These are phyloP conservation scores for Chalara sp. DNA, from an alignment of 2,329 filamentous ascomycete species.

Conservation along the genomic window DNA sequence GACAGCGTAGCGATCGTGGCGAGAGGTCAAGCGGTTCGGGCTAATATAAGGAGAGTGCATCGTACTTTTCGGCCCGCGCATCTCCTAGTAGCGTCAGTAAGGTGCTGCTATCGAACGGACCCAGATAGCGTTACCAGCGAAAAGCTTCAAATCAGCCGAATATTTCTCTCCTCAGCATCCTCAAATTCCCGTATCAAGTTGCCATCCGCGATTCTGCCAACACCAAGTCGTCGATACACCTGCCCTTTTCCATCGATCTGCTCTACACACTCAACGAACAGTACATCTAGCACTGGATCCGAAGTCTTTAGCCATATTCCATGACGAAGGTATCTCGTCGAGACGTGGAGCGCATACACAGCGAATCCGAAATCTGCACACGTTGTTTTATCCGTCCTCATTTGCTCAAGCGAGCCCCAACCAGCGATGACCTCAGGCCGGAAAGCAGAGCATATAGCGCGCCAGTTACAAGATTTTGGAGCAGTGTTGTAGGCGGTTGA, in stretches of 20 bases:
- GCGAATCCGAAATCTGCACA: not conserved
- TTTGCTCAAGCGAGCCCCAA: constrained; percentile 2
- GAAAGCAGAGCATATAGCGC: constrained; percentile 2
- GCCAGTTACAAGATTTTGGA: constrained; percentile 1
- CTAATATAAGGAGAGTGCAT: not conserved
- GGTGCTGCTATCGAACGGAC: no score
- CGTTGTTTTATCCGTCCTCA: not conserved
- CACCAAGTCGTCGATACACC: constrained; percentile 1
- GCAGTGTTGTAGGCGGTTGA: not conserved
- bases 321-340: not conserved
- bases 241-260: not conserved
- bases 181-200: constrained; percentile 1
- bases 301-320: not conserved
- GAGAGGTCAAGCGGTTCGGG: not conserved
- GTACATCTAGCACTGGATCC: not conserved
- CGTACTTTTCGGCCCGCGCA: not conserved
- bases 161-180: not conserved
- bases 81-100: not conserved
- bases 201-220: constrained; percentile 2
- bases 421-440: constrained; percentile 1
- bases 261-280: not conserved
- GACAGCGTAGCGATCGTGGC: not conserved
- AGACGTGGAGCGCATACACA: constrained; percentile 1
- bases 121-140: no score
- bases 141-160: not conserved